Conservation (phyloP, 805 yeast species). For the Yamadazyma scolyti region DNA sequence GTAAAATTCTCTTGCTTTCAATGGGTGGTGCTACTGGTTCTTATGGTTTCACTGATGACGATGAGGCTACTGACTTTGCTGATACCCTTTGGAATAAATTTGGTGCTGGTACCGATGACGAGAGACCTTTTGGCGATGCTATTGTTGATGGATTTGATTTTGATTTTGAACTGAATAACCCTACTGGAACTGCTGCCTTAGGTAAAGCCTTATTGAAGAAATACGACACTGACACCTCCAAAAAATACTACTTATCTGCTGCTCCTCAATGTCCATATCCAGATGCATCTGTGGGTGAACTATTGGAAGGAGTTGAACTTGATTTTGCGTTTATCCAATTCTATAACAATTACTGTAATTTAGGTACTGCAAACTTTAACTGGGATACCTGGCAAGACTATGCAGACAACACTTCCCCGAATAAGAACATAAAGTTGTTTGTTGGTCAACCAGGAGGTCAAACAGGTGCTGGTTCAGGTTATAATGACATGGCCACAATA, state of each 20-base stretch:
- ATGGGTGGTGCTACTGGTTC: constrained; percentile 50
- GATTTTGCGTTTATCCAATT: constrained; percentile 40
- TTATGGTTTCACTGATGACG: constrained; percentile 38
- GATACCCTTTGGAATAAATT: constrained; percentile 36
- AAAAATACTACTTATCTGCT: constrained; percentile 27
- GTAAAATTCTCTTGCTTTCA: constrained; percentile 74
- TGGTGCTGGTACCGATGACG: constrained; percentile 29
- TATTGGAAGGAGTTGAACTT: constrained; percentile 19
- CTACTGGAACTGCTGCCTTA: constrained; percentile 62
- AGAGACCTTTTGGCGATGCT: constrained; percentile 64
- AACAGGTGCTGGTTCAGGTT: constrained; percentile 34
- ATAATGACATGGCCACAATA: constrained; percentile 18
- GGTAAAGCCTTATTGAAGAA: constrained; percentile 29
- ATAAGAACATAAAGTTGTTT: constrained; percentile 26
- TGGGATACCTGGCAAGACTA: constrained; percentile 32
- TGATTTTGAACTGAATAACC: constrained; percentile 61
- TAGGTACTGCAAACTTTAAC: constrained; percentile 25
- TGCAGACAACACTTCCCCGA: constrained; percentile 26
- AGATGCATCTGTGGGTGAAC: constrained; percentile 33
- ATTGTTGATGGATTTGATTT: constrained; percentile 82
- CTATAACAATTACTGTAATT: constrained; percentile 32
- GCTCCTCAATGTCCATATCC: constrained; percentile 41
- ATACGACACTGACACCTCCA: constrained; percentile 23
- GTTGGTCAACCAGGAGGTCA: constrained; percentile 34
- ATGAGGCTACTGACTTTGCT: constrained; percentile 55